Base-by-base conservation (phyloP, 1,284 basidiomycete genomes). In the Boletus albobrunnescens region DNA sequence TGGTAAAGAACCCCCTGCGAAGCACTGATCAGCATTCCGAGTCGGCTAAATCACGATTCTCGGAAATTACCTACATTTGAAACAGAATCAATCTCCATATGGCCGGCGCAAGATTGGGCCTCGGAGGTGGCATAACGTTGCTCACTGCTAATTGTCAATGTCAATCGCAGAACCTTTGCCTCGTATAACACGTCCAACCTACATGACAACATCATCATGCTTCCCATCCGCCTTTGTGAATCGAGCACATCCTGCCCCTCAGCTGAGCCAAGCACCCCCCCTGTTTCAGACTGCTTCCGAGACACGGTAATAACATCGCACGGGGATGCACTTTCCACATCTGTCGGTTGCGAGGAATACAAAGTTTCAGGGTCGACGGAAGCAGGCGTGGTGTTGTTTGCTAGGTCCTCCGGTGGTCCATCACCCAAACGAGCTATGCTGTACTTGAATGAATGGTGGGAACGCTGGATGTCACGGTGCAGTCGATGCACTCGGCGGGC, bases 401-500 rank as follows among this genome's bases (percentile, higher is more conserved):
- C 46, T 9, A 44, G 24, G n/a, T n/a, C n/a, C n/a, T n/a, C n/a
- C n/a, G n/a, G n/a, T n/a, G n/a, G n/a, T 38, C 36, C 44, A 30
- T 28, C 22, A 10, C 42, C 24, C 2, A 23, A 39, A 16, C 12
- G 56, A 9, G 13, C 16, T 5, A 14, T 36, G 11, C 6, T 43
- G n/a, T 32, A 14, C 14, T 24, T 38, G 30, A 43, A 28, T 3
- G 43, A 36, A 31, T 6, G 12, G 11, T 6, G 22, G 22, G 46
- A 37, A 4, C 36, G 57, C 6, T 46, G 46, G 11, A 33, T 52
- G 7, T 33, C 28, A 27, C 43, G 40, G 35, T 69, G 56, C 24
- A 56, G 69, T 44, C 65, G 65, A 37, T 60, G 51, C 4, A 77
- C 57, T 13, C 67, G 67, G 36, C 60, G 45, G 28, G 73, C 64